Base-by-base conservation (phyloP, 2,329 filamentous ascomycete species). In the Pseudogymnoascus sp. region DNA sequence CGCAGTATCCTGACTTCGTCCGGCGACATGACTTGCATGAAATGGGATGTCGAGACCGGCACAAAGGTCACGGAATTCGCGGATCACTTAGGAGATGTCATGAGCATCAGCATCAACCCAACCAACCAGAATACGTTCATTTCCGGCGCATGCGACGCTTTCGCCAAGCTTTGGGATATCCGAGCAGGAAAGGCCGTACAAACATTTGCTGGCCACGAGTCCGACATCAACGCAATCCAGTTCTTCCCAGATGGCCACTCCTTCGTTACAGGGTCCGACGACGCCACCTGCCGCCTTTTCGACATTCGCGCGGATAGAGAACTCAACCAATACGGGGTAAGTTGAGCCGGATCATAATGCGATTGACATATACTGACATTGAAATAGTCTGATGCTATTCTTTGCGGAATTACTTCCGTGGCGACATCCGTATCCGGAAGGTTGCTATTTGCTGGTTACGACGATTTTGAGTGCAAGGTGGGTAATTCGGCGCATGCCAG, bases 381-480 rank as follows among this genome's bases (percentile, higher is more conserved):
- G 43, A 39, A 65, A 6, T 70, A 97, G 92, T 97, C 93, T 70
- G 92, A 96, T 73, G 93, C 96, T 71, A 96, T 97, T 69, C 85
- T 97, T 59, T 99, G 94, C 74, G 94, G 94, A 70, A 97, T 99
- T 70, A 99, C 94, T 22, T 99, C 94, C 4, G 94, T 99, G 57
- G 94, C 93, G 63, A 97, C 96, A 70, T 99, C 94, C 14, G 93
- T 99, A 12, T 99, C 94, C 62, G 94, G 94, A 62, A 86, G 94
- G 73, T 80, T 99, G 70, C 80, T 99, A 39, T 99, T 99, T 74
- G 94, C 94, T 61, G 94, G 94, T 67, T 99, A 99, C 72, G 94
- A 99, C 71, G 94, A 99, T 74, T 99, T 96, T 71, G 94, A 99
- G 78, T 99, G 94, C 92, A 99, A 97, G 88, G 93, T 96, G 79